Conservation (phyloP, 2,329 filamentous ascomycete genomes). For the Penicillium sp. region DNA sequence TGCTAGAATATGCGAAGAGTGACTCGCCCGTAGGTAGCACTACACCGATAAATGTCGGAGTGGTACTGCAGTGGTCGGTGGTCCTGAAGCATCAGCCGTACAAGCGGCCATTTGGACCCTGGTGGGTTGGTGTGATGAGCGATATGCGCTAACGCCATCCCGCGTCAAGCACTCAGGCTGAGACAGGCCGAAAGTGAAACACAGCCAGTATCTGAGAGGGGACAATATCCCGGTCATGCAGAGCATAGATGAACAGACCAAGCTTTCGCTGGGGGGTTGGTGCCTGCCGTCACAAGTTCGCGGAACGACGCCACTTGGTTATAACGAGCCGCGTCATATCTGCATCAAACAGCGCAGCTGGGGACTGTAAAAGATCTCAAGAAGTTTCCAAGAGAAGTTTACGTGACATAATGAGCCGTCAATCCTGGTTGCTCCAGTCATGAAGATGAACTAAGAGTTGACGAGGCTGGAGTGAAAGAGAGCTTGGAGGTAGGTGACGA, state of each 20-base stretch:
- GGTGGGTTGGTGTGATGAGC: not conserved
- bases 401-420: not conserved
- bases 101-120: not conserved
- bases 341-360: not conserved
- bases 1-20: not conserved
- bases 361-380: not conserved
- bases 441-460: not conserved
- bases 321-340: not conserved
- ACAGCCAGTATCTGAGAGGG: not conserved
- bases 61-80: not conserved
- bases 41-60: not conserved
- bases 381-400: not conserved
- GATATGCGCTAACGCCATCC: not conserved
- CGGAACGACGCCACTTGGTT: not conserved
- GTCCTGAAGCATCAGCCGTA: not conserved
- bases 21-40: not conserved
- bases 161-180: not conserved
- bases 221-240: not conserved
- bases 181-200: not conserved
- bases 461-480: not conserved
- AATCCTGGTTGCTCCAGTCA: not conserved
- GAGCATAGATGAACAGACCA: not conserved
- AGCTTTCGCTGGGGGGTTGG: slow-evolving; percentile 3
- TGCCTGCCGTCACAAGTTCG: not conserved
- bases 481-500: not conserved